phyloP scores from a whole-genome alignment of 2,329 filamentous ascomycete species.

The Pseudocercospora fijiensis region DNA sequence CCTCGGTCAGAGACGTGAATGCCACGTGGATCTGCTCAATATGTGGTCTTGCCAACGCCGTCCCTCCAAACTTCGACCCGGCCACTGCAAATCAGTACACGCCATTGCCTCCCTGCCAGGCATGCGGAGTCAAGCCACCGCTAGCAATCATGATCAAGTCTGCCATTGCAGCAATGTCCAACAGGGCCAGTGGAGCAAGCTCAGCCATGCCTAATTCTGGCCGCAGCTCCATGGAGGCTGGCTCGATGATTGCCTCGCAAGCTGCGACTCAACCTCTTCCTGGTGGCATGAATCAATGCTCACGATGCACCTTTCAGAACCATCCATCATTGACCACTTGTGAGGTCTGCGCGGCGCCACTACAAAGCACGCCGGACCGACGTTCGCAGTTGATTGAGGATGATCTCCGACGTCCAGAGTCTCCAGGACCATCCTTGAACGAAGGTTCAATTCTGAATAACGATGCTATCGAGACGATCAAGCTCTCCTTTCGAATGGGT shows the following conservation, averaged over 20 bases:
- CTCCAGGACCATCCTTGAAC: constrained; percentile 69
- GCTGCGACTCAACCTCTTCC: background rate
- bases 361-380: constrained; percentile 52
- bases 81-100: constrained; percentile 75
- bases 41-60: constrained; percentile 89
- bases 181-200: constrained; percentile 43
- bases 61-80: constrained; percentile 91
- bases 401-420: constrained; percentile 59
- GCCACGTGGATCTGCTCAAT: constrained; percentile 96
- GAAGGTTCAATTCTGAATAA: constrained; percentile 47
- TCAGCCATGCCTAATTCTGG: background rate
- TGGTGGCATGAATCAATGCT: constrained; percentile 54
- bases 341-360: constrained; percentile 83
- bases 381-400: constrained; percentile 39
- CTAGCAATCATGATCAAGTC: constrained; percentile 82
- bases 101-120: constrained; percentile 79
- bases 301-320: constrained; percentile 90
- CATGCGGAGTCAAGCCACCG: constrained; percentile 90
- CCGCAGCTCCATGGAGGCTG: constrained; percentile 10
- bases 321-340: constrained; percentile 82
- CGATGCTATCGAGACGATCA: constrained; percentile 73
- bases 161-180: constrained; percentile 71
- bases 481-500: constrained; percentile 85
- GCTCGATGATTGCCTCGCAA: background rate
- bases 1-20: constrained; percentile 50